Base-by-base conservation (phyloP, 306 rosid species). In the Vigna radiata region DNA sequence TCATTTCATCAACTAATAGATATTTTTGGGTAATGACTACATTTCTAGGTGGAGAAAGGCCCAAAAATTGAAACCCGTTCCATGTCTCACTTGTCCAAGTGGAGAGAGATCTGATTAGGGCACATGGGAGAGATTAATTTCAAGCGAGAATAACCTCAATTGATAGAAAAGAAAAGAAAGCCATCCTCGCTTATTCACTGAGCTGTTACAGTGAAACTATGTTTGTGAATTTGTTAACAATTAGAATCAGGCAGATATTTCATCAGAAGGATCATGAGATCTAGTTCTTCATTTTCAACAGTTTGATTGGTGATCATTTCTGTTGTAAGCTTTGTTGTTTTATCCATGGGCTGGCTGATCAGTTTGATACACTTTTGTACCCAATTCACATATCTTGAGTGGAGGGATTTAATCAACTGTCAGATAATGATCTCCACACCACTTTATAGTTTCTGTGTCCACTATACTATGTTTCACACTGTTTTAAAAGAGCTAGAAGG, bases 391-490 rank as follows among this genome's bases (percentile, higher is more conserved):
- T 2, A 59, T 59, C 65, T 9, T 59, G 65, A 27, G 65, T 59
- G 18, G 18, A 27, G 37, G 39, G 65, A 59, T 59, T 2, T 59
- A 27, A 59, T 27, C 39, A 25, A 4, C 63, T 23, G 61, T 31
- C 49, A 37, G 49, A 68, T 11, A 21, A 55, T 41, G 78, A 73
- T 60, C 72, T 52, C 52, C 73, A 58, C 18, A 10, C 31, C 41
- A 49, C 18, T 13, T 66, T 65, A 25, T 39, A 65, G 56, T 18
- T 56, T 59, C 67, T 37, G 36, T 29, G 44, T 58, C 12, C 66
- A 76, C 18, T 72, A 52, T 31, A 66, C 60, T 31, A 72, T 72
- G 54, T 72, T 56, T 48, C 56, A 66, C 59, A 67, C 27, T 18
- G 8, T 39, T 65, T 43, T 31, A 16, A 46, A 68, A 62, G 53